Conservation (phyloP, 23 red algal genomes). For the Cyanidioschyzon merolae region DNA sequence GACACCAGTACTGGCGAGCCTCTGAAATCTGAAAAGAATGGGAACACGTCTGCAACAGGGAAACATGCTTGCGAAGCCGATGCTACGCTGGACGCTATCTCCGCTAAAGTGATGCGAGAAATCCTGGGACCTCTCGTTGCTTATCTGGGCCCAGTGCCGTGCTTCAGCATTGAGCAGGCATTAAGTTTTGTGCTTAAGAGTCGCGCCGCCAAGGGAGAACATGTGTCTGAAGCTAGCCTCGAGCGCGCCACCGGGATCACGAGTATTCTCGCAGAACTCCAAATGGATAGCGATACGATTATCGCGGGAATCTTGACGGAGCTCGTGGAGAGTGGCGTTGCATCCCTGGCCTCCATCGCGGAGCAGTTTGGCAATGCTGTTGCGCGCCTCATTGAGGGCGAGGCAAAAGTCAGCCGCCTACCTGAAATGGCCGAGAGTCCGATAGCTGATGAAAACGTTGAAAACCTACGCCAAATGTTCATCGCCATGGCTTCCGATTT, state of each 20-base stretch:
- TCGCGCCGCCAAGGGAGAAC: background rate
- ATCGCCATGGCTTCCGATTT: constrained; percentile 93
- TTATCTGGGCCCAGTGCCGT: background rate
- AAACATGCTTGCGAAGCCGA: too few species aligned
- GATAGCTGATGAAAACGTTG: constrained; percentile 55
- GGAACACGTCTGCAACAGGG: too few species aligned
- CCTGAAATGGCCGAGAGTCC: constrained; percentile 31
- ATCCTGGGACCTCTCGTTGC: background rate
- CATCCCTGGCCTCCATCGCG: constrained; percentile 51
- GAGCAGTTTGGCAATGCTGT: constrained; percentile 75
- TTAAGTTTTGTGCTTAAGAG: background rate
- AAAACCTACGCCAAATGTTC: constrained; percentile 90
- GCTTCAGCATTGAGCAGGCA: constrained; percentile 1
- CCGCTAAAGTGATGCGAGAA: background rate
- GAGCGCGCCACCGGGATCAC: constrained; percentile 77
- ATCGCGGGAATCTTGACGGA: constrained; percentile 86
- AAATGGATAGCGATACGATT: constrained; percentile 81
- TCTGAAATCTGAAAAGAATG: too few species aligned
- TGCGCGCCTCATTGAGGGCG: constrained; percentile 78
- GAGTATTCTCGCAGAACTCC: constrained; percentile 76
- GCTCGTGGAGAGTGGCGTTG: constrained; percentile 63
- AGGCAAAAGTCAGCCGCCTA: constrained; percentile 83
- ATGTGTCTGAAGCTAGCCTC: constrained; percentile 40
- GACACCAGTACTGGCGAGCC: too few species aligned
- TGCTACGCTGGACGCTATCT: background rate